Base-by-base conservation (phyloP, 805 yeast genomes). In the Myxozyma udenii region DNA sequence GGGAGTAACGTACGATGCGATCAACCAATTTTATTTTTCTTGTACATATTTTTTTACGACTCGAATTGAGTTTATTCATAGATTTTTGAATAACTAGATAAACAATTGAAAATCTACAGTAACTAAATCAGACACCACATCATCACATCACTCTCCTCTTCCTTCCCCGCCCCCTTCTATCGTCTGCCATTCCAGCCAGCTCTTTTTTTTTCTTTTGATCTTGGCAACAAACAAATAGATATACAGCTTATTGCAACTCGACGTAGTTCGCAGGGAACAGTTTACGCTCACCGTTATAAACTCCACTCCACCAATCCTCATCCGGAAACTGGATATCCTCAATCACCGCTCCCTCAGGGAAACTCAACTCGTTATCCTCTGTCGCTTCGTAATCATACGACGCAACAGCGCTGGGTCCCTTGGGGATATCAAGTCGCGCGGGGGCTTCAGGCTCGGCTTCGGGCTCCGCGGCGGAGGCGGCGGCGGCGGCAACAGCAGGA, bases 251-350 rank as follows among this genome's bases (percentile, higher is more conserved):
- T 40, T 24, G 38, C 39, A 55, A 25, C n/a, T 44, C 44, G 36
- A 93, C 98, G 66, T 86, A 88, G 70, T 87, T 89, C 38, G 95
- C 81, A 47, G 98, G 98, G 81, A 91, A 90, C 50, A 91, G 74
- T 51, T 93, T 93, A 60, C 78, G 77, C 61, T 81, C 85, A 41
- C 96, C 96, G 28, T 81, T 71, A 61, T 83, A 76, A 56, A 79
- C 81, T 46, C 98, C 98, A 48, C 85, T 75, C 98, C 98, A 93
- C 98, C 98, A 93, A 66, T 87, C 96, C 41, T 87, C 96, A 62
- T 89, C 95, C 16, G 87, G 85, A 68, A 87, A 85, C 62, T 89
- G 95, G 57, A 93, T 85, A 53, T 88, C 85, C 18, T 80, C 73
- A 57, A 93, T 88, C 53, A 75, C 64, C 61, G 88, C 98, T 47